Base-by-base conservation (phyloP, 164 flowering plant genomes). In the Vitis cinerea region DNA sequence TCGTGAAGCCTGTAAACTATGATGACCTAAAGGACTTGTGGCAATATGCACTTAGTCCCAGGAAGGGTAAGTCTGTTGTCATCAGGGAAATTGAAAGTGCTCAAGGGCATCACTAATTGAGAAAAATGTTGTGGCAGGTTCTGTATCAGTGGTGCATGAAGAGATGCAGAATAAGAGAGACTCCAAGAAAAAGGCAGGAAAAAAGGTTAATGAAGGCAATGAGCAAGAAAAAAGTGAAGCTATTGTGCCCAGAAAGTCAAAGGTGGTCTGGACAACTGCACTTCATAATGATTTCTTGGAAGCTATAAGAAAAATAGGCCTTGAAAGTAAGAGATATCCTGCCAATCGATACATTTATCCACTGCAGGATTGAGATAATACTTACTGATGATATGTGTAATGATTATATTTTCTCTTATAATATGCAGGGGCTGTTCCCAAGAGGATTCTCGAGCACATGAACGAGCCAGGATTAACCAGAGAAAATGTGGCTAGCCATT, bases 261-360 rank as follows among this genome's bases (percentile, higher is more conserved):
- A 63, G 62, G 67, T 71, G 10, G 17, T 52, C 9, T 71, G 73
- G 73, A 62, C 73, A 5, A 44, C 17, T 56, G 27, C 31, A 10
- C 73, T 71, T 63, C 73, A 71, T 3, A 15, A 7, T 50, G 15
- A n/a, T 9, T 71, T 71, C 73, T 63, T 71, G 53, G 58, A 71
- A 54, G 73, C 73, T 53, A 17, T 71, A 8, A 30, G 17, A 8
- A 13, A 9, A 10, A 30, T 62, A 9, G 73, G 73, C 10, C 17
- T 71, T 10, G 67, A 55, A 8, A 71, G 73, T 71, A 71, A 71
- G 69, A 30, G 17, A 44, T 53, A 29, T 66, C 10, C 44, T 37
- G 44, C 44, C 4, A 37, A 37, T 37, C 2, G 7, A 37, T 37
- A 37, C 27, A 23, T 23, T 23, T 23, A 23, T 23, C 27, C 27